Percentiles rank a stretch among this genome's conserved stretches.
Evolutionary conservation across 768 basidiomycete species (phyloP).

Genomic region (Russula dissimulans): DNA sequence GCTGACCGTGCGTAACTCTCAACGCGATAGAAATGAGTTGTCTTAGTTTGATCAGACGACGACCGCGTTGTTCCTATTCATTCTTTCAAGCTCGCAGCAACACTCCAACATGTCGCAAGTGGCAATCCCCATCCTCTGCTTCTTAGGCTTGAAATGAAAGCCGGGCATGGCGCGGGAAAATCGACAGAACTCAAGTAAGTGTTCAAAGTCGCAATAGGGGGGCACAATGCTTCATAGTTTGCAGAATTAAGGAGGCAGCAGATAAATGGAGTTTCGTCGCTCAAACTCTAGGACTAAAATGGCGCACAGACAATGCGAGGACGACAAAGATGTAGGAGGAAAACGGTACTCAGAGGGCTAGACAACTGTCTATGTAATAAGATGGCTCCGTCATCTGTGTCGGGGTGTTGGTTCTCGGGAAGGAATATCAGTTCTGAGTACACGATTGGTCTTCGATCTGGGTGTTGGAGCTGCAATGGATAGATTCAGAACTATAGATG

Average conservation of each 20-base stretch:
- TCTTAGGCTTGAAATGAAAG: slow-evolving; percentile 69
- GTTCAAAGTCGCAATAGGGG: background rate
- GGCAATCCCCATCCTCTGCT: slow-evolving; percentile 66
- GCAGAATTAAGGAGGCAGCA: slow-evolving; percentile 63
- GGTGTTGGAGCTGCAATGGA: slow-evolving; percentile 67
- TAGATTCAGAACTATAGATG: slow-evolving; percentile 4
- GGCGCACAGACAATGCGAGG: background rate
- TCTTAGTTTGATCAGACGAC: slow-evolving; percentile 43
- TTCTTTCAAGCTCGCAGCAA: slow-evolving; percentile 75
- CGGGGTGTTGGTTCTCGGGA: slow-evolving; percentile 15
- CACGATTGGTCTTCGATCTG: slow-evolving; percentile 75
- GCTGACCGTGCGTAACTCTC: slow-evolving; percentile 55
- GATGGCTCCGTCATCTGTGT: background rate
- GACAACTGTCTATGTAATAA: background rate
- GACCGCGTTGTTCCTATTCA: slow-evolving; percentile 83
- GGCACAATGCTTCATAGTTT: background rate
- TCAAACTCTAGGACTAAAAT: slow-evolving; percentile 47
- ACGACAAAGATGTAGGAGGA: background rate
- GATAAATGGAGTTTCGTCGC: slow-evolving; percentile 74
- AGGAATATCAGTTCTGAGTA: slow-evolving; percentile 75
- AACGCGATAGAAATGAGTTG: background rate
- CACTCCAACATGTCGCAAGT: slow-evolving; percentile 57
- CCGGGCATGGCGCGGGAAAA: slow-evolving; percentile 76
- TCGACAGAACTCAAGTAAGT: slow-evolving; percentile 56
- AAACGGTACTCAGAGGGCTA: background rate